phyloP scores from a whole-genome alignment of 495 filamentous ascomycete species.

The Penicillium herquei region DNA sequence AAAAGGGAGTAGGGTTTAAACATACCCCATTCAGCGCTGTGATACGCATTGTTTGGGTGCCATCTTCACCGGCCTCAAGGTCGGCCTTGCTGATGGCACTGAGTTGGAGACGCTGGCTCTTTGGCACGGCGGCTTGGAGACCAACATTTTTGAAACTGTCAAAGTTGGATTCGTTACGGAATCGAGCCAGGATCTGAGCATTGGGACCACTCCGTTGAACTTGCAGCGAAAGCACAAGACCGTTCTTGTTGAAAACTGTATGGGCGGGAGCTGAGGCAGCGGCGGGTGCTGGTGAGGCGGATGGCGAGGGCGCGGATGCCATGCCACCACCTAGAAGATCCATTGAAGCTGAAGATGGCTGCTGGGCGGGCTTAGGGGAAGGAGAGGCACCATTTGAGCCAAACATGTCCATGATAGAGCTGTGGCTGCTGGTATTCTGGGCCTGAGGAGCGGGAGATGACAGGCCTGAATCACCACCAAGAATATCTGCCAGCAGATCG shows the following conservation, averaged over 20 bases:
- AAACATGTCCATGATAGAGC: slow-evolving; percentile 85
- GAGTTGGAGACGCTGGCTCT: slow-evolving; percentile 87
- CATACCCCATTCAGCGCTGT: slow-evolving; percentile 82
- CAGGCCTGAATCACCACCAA: slow-evolving; percentile 47
- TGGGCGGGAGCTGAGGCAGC: slow-evolving; percentile 45
- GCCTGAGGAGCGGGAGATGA: slow-evolving; percentile 55
- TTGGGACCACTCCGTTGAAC: slow-evolving; percentile 73
- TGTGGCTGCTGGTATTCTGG: slow-evolving; percentile 48
- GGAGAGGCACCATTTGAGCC: slow-evolving; percentile 43
- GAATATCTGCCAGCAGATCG: slow-evolving; percentile 86
- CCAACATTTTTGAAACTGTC: slow-evolving; percentile 66
- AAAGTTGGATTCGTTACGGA: slow-evolving; percentile 71
- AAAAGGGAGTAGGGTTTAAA: slow-evolving; percentile 10
- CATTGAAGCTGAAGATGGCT: slow-evolving; percentile 43
- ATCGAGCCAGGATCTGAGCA: slow-evolving; percentile 74
- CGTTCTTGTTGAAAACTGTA: slow-evolving; percentile 81
- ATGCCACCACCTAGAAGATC: slow-evolving; percentile 46
- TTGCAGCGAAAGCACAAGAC: slow-evolving; percentile 73
- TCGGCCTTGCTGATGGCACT: slow-evolving; percentile 81
- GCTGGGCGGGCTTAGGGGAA: slow-evolving; percentile 33
- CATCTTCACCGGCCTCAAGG: slow-evolving; percentile 73
- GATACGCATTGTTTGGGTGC: slow-evolving; percentile 84
- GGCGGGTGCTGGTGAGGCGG: slow-evolving; percentile 40
- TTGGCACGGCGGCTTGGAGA: slow-evolving; percentile 92
- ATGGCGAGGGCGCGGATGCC: slow-evolving; percentile 38